A percentile compares a stretch with the other conserved stretches of the same genome.
phyloP scores from a whole-genome alignment of 2,329 filamentous ascomycete species.

The Aquanectria penicillioides region DNA sequence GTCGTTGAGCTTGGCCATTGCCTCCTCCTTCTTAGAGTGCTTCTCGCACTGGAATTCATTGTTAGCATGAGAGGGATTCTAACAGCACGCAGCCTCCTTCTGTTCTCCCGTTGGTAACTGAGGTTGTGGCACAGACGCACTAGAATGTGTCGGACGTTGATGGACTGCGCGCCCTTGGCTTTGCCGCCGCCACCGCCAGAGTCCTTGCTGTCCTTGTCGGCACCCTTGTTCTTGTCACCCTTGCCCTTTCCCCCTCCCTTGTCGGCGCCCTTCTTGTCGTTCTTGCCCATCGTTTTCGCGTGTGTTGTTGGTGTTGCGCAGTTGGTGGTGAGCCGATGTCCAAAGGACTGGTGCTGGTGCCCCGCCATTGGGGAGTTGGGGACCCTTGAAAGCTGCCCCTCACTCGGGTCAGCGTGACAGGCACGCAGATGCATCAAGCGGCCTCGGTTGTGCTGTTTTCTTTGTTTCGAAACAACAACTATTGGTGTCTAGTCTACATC shows the following conservation, averaged over 20 bases:
- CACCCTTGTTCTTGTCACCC: slow-evolving; percentile 40
- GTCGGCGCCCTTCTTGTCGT: slow-evolving; percentile 54
- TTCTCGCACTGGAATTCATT: slow-evolving; percentile 69
- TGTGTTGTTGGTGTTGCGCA: slow-evolving; percentile 3
- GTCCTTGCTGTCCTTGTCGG: slow-evolving; percentile 40
- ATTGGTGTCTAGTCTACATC: background rate
- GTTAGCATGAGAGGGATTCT: slow-evolving; percentile 16
- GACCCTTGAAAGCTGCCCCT: slow-evolving; percentile 17
- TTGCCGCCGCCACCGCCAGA: slow-evolving; percentile 48
- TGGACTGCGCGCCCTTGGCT: slow-evolving; percentile 68
- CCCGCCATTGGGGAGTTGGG: slow-evolving; percentile 7
- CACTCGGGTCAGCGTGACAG: background rate
- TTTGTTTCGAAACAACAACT: background rate
- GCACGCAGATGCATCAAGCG: background rate
- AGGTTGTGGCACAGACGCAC: slow-evolving; percentile 44
- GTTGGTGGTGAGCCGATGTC: slow-evolving; percentile 5
- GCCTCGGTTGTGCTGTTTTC: background rate
- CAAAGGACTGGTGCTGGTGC: slow-evolving; percentile 2
- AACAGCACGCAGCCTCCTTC: too few relatives aligned
- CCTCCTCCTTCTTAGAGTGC: slow-evolving; percentile 81
- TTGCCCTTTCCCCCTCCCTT: slow-evolving; percentile 44
- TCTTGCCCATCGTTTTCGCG: slow-evolving; percentile 49
- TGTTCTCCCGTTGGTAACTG: too few relatives aligned
- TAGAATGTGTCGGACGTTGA: slow-evolving; percentile 80
- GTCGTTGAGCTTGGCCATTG: slow-evolving; percentile 72